These are phyloP conservation scores for Globisporangium solare DNA, from an alignment of 352 stramenopile species.

Conservation along the genomic window DNA sequence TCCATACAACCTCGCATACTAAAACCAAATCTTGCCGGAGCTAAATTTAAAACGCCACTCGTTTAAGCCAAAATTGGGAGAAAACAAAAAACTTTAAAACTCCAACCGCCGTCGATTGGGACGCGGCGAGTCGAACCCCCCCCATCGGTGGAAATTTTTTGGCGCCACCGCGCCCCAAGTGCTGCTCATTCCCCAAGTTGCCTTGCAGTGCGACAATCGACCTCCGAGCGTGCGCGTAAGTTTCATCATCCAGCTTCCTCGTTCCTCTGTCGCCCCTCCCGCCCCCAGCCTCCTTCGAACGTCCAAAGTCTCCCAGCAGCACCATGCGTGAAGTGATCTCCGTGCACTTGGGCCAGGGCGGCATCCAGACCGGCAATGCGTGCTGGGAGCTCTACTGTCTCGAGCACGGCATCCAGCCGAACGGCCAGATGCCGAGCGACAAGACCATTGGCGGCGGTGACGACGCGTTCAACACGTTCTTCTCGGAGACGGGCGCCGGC, in stretches of 20 bases:
- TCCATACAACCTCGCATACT: too few relatives aligned
- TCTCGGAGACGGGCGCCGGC: constrained; percentile 89
- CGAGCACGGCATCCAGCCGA: constrained; percentile 88
- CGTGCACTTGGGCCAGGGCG: constrained; percentile 85
- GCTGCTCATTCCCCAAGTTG: constrained; percentile 9
- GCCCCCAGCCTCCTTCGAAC: not conserved
- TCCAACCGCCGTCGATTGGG: too few relatives aligned
- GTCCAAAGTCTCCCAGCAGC: not conserved
- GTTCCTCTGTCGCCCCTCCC: constrained; percentile 6
- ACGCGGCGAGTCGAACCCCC: too few relatives aligned
- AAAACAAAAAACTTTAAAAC: too few relatives aligned
- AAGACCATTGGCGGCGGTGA: constrained; percentile 92
- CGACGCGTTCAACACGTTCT: constrained; percentile 98
- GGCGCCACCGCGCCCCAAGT: too few relatives aligned
- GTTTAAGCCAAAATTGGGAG: too few relatives aligned
- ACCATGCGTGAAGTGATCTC: constrained; percentile 78
- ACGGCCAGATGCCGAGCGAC: constrained; percentile 92
- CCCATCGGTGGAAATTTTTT: not conserved
- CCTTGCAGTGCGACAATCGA: not conserved
- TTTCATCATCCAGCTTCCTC: constrained; percentile 74
- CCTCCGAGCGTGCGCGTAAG: constrained; percentile 36
- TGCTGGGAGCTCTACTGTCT: constrained; percentile 86
- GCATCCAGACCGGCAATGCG: constrained; percentile 83
- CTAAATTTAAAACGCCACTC: too few relatives aligned
- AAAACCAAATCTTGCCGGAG: too few relatives aligned